Conservation (phyloP, 2,329 filamentous ascomycete species). For the Trichoderma simmonsii region DNA sequence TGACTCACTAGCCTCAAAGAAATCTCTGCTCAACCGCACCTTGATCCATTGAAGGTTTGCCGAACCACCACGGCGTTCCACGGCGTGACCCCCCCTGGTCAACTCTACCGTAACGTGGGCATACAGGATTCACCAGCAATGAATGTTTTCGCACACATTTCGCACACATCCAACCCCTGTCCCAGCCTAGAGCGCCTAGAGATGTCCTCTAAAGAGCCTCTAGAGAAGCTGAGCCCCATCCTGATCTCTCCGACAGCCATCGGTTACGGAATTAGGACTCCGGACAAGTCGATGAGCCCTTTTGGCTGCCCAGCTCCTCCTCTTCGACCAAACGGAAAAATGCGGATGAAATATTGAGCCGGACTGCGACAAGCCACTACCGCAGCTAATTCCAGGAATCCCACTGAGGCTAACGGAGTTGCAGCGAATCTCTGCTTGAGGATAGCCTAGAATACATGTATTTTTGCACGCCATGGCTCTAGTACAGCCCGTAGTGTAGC, state of each 20-base stretch:
- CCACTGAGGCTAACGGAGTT: not conserved
- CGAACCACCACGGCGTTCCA: not conserved
- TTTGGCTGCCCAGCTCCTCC: not conserved
- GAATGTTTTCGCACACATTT: not conserved
- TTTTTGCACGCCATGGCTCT: not conserved
- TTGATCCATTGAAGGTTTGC: not conserved
- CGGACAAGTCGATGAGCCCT: not conserved
- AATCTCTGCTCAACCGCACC: not conserved
- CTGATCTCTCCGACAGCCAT: not conserved
- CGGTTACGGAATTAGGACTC: constrained; percentile 1
- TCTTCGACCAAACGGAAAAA: constrained; percentile 4
- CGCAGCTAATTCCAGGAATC: not conserved
- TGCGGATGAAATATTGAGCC: constrained; percentile 10
- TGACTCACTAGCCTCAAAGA: constrained; percentile 12
- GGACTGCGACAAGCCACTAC: not conserved
- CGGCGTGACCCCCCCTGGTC: not conserved
- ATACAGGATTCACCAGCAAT: not conserved
- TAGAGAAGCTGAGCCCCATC: not conserved
- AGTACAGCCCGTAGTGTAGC: not conserved
- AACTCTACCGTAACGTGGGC: not conserved
- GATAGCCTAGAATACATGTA: too few species aligned
- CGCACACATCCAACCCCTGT: not conserved
- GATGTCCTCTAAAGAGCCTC: not conserved
- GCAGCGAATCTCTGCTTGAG: not conserved
- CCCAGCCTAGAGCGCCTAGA: not conserved